These are phyloP conservation scores for Gryganskiella cystojenkinii DNA, from an alignment of 192 early-diverging fungal genomes.

Conservation along the genomic window DNA sequence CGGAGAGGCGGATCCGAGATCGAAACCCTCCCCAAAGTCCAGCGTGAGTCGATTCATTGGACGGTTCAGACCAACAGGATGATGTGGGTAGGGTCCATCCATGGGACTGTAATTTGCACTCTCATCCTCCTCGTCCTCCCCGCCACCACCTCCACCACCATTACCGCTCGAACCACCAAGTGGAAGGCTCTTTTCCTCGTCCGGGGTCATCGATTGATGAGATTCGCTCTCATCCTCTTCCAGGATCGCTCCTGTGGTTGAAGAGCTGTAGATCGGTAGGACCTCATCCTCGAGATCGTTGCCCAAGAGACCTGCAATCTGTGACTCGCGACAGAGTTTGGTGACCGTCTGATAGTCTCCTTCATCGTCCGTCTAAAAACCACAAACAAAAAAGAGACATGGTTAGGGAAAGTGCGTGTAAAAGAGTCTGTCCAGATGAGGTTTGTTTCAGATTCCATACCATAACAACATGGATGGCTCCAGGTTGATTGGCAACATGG, in stretches of 20 bases:
- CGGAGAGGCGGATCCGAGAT: conserved; percentile 35
- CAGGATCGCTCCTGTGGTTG: conserved; percentile 17
- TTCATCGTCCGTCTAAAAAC: conserved; percentile 40
- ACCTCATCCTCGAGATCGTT: conserved; percentile 17
- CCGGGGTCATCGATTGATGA: background rate
- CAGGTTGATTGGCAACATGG: conserved; percentile 51
- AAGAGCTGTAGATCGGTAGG: conserved; percentile 11
- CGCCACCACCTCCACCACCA: background rate
- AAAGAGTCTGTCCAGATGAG: too few species aligned
- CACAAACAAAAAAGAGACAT: background rate
- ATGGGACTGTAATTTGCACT: conserved; percentile 41
- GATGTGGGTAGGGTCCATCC: conserved; percentile 36
- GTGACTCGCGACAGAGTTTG: conserved; percentile 41
- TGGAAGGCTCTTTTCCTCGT: conserved; percentile 25
- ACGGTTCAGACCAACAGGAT: conserved; percentile 27
- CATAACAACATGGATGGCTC: conserved; percentile 64
- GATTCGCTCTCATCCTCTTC: conserved; percentile 36
- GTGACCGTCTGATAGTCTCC: conserved; percentile 49
- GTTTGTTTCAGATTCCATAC: too few species aligned
- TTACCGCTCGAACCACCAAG: background rate
- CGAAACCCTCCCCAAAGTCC: conserved; percentile 46
- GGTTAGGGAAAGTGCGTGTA: too few species aligned
- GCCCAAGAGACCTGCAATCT: conserved; percentile 24
- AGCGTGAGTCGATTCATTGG: conserved; percentile 37
- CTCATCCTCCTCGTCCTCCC: conserved; percentile 44